These are phyloP conservation scores for Leccinum subfulvum DNA, from an alignment of 1,284 basidiomycete genomes.

Conservation along the genomic window DNA sequence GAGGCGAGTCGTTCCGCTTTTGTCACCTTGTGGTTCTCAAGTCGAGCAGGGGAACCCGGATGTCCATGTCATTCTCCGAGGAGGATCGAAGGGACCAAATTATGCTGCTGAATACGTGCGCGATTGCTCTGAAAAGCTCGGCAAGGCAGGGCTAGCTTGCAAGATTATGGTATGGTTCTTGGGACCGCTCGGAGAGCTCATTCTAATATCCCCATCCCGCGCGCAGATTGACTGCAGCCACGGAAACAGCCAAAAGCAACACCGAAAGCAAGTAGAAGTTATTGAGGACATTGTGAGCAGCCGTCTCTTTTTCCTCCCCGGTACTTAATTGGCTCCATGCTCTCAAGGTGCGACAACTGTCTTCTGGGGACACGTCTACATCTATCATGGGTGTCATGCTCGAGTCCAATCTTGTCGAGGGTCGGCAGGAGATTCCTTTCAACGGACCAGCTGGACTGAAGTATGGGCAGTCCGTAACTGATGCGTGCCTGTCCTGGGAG, in stretches of 20 bases:
- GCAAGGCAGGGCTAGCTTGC: conserved; percentile 76
- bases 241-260: conserved; percentile 89
- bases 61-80: conserved; percentile 90
- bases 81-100: conserved; percentile 85
- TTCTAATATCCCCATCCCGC: conserved; percentile 2
- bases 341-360: conserved; percentile 66
- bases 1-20: conserved; percentile 43
- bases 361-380: conserved; percentile 65
- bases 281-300: conserved; percentile 78
- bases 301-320: not conserved
- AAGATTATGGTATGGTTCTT: conserved; percentile 73
- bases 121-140: conserved; percentile 73
- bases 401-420: conserved; percentile 91
- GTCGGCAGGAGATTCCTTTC: conserved; percentile 82
- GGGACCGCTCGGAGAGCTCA: not conserved
- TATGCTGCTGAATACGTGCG: conserved; percentile 77
- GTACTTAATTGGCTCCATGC: not conserved
- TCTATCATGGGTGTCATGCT: conserved; percentile 97
- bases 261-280: conserved; percentile 81
- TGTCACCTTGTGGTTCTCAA: conserved; percentile 12
- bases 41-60: conserved; percentile 75
- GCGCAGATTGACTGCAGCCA: conserved; percentile 90
- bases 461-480: conserved; percentile 89
- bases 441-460: conserved; percentile 76
- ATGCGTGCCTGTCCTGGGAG: conserved; percentile 90